Evolutionary conservation across 2,329 filamentous ascomycete species (phyloP).

Genomic region (Fusarium phyllophilum): DNA sequence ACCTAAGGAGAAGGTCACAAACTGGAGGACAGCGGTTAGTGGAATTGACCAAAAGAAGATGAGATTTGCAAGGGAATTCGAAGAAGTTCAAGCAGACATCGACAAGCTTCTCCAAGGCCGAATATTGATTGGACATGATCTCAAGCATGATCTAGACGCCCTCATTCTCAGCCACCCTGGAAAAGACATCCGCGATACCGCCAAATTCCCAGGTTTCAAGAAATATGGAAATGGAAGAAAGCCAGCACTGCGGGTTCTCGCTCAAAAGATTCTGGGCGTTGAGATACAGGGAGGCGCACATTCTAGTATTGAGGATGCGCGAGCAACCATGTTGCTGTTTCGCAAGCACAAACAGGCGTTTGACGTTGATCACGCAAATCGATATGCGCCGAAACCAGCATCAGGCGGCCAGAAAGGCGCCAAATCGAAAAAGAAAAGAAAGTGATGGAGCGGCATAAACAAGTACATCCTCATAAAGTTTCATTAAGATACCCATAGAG

Average conservation of each 20-base stretch:
- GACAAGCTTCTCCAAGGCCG: constrained; percentile 74
- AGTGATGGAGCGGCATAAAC: constrained; percentile 15
- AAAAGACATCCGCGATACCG: constrained; percentile 85
- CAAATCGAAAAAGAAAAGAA: constrained; percentile 56
- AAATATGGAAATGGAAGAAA: constrained; percentile 74
- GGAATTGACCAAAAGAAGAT: constrained; percentile 83
- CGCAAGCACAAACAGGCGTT: constrained; percentile 84
- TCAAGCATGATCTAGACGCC: constrained; percentile 81
- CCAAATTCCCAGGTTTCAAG: constrained; percentile 78
- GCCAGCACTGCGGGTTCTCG: constrained; percentile 71
- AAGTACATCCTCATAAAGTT: neutral
- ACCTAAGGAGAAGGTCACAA: constrained; percentile 80
- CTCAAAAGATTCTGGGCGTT: constrained; percentile 65
- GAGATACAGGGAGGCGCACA: constrained; percentile 73
- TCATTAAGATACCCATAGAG: constrained; percentile 37
- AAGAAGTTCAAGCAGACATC: constrained; percentile 79
- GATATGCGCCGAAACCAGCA: constrained; percentile 60
- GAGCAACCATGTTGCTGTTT: constrained; percentile 91
- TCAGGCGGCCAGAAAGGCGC: constrained; percentile 49
- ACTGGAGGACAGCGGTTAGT: constrained; percentile 90
- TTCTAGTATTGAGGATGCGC: constrained; percentile 80
- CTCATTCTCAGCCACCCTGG: constrained; percentile 82
- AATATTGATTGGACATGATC: constrained; percentile 84
- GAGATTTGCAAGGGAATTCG: constrained; percentile 74
- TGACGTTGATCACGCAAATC: constrained; percentile 80